These are phyloP conservation scores for Microdochium bolleyi DNA, from an alignment of 2,329 filamentous ascomycete species.

Conservation along the genomic window DNA sequence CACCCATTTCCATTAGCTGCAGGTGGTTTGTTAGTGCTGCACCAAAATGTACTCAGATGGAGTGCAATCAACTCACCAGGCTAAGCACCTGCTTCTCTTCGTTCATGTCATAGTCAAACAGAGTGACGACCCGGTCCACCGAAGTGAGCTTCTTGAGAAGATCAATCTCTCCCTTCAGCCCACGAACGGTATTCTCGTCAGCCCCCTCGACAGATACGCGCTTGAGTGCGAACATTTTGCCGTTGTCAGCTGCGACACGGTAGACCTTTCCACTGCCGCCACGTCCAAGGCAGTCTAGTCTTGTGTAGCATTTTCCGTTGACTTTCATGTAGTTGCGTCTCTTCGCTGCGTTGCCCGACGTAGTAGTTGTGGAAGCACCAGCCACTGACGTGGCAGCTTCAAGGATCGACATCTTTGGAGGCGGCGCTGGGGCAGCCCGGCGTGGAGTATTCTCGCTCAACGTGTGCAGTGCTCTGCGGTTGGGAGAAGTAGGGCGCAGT, in stretches of 20 bases:
- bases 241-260: slow-evolving; percentile 93
- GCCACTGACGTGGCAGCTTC: slow-evolving; percentile 81
- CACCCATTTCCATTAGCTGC: slow-evolving; percentile 93
- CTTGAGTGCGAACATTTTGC: slow-evolving; percentile 91
- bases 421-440: slow-evolving; percentile 69
- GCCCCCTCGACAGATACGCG: slow-evolving; percentile 84
- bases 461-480: slow-evolving; percentile 45
- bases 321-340: slow-evolving; percentile 78
- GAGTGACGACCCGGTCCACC: slow-evolving; percentile 81
- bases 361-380: slow-evolving; percentile 70
- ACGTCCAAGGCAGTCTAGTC: slow-evolving; percentile 82
- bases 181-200: slow-evolving; percentile 73
- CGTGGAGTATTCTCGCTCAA: slow-evolving; percentile 64
- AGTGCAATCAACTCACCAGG: slow-evolving; percentile 49
- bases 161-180: slow-evolving; percentile 94
- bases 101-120: slow-evolving; percentile 92
- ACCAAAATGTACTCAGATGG: background rate
- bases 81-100: slow-evolving; percentile 82
- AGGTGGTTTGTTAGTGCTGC: background rate
- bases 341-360: slow-evolving; percentile 63
- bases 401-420: slow-evolving; percentile 94
- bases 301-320: slow-evolving; percentile 85
- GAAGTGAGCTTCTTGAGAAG: slow-evolving; percentile 73
- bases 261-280: slow-evolving; percentile 94
- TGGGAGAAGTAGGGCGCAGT: slow-evolving; percentile 37